Conservation (phyloP, 805 yeast species). For the Candida chauliodis region DNA sequence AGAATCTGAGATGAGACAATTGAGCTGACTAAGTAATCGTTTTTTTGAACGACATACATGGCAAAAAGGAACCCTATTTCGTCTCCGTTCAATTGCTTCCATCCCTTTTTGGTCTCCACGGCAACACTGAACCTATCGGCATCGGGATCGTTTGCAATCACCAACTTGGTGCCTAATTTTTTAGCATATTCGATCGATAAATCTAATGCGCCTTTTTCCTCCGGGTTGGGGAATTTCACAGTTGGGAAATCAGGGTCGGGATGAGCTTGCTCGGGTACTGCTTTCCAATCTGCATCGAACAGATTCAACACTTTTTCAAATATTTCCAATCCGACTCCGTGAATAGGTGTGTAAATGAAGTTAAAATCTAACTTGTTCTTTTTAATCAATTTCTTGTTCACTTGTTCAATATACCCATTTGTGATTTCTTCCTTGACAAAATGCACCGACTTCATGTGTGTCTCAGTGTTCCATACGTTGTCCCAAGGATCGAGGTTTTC, state of each 20-base stretch:
- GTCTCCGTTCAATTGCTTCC: constrained; percentile 88
- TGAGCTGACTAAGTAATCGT: constrained; percentile 68
- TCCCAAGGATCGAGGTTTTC: constrained; percentile 60
- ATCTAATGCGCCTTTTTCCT: constrained; percentile 86
- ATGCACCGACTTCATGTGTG: constrained; percentile 29
- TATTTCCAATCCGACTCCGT: constrained; percentile 82
- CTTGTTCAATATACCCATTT: constrained; percentile 33
- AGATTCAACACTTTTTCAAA: constrained; percentile 41
- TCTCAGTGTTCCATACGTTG: constrained; percentile 44
- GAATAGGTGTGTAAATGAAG: constrained; percentile 90
- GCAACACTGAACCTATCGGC: constrained; percentile 93
- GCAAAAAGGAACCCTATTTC: constrained; percentile 89
- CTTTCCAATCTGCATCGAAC: constrained; percentile 24
- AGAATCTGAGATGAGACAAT: constrained; percentile 90
- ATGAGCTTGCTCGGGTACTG: constrained; percentile 57
- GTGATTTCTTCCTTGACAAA: constrained; percentile 43
- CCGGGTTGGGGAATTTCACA: constrained; percentile 91
- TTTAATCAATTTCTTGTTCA: constrained; percentile 29
- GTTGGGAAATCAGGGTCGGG: constrained; percentile 90
- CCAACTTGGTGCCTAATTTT: constrained; percentile 43
- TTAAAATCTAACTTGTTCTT: constrained; percentile 26
- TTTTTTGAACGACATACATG: constrained; percentile 45
- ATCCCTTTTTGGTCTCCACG: constrained; percentile 44
- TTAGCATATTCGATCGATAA: constrained; percentile 67
- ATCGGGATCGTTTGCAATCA: constrained; percentile 93